Conservation (phyloP, 2,329 filamentous ascomycete genomes). For the Pyrenochaeta sp. region DNA sequence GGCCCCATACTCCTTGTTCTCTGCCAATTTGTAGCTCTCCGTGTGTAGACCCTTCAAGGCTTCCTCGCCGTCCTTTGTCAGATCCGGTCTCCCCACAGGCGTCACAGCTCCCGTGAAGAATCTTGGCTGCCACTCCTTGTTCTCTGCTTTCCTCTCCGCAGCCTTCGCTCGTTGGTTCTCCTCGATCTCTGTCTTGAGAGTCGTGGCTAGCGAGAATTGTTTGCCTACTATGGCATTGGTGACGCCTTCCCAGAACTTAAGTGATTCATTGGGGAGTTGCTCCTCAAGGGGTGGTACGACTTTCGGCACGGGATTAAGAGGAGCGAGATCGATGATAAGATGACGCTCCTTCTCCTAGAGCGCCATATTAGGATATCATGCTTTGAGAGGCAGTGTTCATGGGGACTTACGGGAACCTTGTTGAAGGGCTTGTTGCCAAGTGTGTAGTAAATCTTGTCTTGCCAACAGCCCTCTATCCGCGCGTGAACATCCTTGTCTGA, state of each 20-base stretch:
- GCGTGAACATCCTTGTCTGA: constrained; percentile 84
- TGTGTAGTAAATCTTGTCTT: constrained; percentile 72
- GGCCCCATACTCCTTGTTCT: constrained; percentile 54
- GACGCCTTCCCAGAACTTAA: constrained; percentile 86
- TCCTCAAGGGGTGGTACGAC: constrained; percentile 76
- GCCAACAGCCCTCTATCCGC: constrained; percentile 86
- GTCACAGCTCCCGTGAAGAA: constrained; percentile 79
- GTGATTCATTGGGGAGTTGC: constrained; percentile 89
- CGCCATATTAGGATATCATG: constrained; percentile 13
- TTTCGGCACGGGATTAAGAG: constrained; percentile 82
- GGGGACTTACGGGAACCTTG: constrained; percentile 63
- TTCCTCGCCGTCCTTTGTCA: constrained; percentile 69
- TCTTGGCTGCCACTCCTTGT: constrained; percentile 79
- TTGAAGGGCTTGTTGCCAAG: constrained; percentile 56
- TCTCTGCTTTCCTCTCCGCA: constrained; percentile 75
- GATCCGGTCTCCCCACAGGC: constrained; percentile 66
- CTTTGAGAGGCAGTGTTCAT: background rate
- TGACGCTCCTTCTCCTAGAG: constrained; percentile 59
- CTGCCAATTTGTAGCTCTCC: constrained; percentile 59
- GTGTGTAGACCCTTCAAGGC: constrained; percentile 65
- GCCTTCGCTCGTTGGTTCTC: constrained; percentile 88
- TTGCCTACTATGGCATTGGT: constrained; percentile 85
- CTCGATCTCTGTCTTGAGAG: constrained; percentile 88
- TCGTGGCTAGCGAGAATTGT: constrained; percentile 85
- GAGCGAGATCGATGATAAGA: constrained; percentile 87